Evolutionary conservation across 768 basidiomycete species (phyloP).

Genomic region (Leucogyrophana mollusca): DNA sequence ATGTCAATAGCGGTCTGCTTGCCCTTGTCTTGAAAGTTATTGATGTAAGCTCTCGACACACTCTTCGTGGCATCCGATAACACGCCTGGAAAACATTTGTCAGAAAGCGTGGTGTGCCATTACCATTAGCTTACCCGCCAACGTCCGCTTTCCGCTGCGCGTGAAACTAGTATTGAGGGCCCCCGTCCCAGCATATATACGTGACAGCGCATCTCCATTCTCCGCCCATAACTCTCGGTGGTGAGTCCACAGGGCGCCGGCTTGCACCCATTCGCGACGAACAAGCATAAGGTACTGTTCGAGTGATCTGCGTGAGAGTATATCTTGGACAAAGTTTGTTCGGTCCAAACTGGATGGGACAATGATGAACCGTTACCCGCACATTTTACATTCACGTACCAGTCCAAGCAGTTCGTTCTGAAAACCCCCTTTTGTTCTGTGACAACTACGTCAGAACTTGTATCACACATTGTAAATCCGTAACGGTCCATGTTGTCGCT

Average conservation of each 20-base stretch:
- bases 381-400: conserved; percentile 47
- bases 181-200: conserved; percentile 92
- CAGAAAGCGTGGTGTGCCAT: conserved; percentile 1
- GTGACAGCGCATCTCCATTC: conserved; percentile 89
- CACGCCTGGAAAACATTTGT: conserved; percentile 51
- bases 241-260: conserved; percentile 71
- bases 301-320: conserved; percentile 78
- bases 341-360: conserved; percentile 72
- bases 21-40: conserved; percentile 93
- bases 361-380: conserved; percentile 5
- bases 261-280: conserved; percentile 72
- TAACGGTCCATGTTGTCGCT: conserved; percentile 69
- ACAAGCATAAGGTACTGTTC: conserved; percentile 82
- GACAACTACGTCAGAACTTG: conserved; percentile 63
- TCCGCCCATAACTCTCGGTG: conserved; percentile 98
- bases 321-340: conserved; percentile 97
- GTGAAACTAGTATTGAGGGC: conserved; percentile 97
- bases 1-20: conserved; percentile 96
- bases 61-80: conserved; percentile 97
- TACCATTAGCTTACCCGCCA: conserved; percentile 58
- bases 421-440: conserved; percentile 92
- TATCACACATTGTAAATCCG: conserved; percentile 83
- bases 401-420: conserved; percentile 93
- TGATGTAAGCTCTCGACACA: conserved; percentile 93
- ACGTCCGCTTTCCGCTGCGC: conserved; percentile 88